These are phyloP conservation scores for Murraya koenigii DNA, from an alignment of 345 rosid species.

Conservation along the genomic window DNA sequence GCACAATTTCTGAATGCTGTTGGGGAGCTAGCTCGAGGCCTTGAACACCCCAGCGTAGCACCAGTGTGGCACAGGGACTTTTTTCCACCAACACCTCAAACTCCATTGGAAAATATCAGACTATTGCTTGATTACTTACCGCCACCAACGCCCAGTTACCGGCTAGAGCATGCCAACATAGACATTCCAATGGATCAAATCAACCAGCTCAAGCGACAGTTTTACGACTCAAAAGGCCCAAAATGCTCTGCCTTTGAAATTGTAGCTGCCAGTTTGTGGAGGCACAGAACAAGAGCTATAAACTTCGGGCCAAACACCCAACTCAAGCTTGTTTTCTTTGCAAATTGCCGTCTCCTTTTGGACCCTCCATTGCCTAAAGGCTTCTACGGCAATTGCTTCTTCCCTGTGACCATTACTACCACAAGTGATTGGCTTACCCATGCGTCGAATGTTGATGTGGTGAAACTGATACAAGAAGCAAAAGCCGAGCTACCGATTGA, in stretches of 20 bases:
- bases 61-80: constrained; percentile 61
- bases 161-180: constrained; percentile 40
- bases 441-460: constrained; percentile 35
- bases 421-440: constrained; percentile 27
- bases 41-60: constrained; percentile 22
- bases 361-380: constrained; percentile 59
- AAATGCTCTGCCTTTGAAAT: constrained; percentile 58
- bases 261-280: constrained; percentile 54
- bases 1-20: constrained; percentile 65
- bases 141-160: constrained; percentile 42
- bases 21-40: constrained; percentile 54
- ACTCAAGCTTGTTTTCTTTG: constrained; percentile 59
- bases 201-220: constrained; percentile 35
- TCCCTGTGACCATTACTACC: constrained; percentile 49
- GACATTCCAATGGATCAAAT: constrained; percentile 56
- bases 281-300: constrained; percentile 35
- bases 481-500: constrained; percentile 42
- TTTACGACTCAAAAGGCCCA: constrained; percentile 29
- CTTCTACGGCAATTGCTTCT: constrained; percentile 75
- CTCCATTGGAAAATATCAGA: constrained; percentile 3
- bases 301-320: constrained; percentile 22
- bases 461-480: constrained; percentile 46
- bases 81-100: constrained; percentile 16
- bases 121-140: constrained; percentile 16
- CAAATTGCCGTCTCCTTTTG: constrained; percentile 47